phyloP scores from a whole-genome alignment of 352 stramenopile genomes.

The Bremia lactucae region DNA sequence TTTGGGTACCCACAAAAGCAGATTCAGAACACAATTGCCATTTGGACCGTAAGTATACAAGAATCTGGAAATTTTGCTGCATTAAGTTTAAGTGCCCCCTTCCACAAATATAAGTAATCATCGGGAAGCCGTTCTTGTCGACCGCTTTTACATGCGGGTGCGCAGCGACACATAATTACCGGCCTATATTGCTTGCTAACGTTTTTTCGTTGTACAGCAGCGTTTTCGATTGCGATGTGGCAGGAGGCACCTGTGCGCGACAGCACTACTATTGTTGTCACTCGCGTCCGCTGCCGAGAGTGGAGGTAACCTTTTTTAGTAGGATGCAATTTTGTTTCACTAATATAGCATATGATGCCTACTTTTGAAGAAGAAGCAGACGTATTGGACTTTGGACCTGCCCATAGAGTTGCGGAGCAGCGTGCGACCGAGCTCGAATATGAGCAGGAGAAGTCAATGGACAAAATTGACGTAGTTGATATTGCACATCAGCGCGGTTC shows the following conservation, averaged over 20 bases:
- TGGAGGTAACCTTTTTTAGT: conserved; percentile 5
- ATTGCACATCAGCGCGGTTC: conserved; percentile 5
- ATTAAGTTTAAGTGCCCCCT: no score
- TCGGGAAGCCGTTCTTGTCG: no score
- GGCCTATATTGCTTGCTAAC: no score
- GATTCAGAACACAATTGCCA: no score
- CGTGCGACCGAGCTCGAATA: conserved; percentile 16
- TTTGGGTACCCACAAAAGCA: no score
- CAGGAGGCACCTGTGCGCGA: conserved; percentile 8
- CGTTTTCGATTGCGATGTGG: conserved; percentile 17
- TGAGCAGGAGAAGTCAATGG: conserved; percentile 11
- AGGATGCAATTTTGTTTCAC: neutral
- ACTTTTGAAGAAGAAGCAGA: conserved; percentile 11
- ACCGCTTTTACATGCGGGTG: no score
- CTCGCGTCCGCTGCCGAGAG: conserved; percentile 6
- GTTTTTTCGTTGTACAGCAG: no score
- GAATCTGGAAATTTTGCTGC: no score
- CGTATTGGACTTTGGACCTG: conserved; percentile 9
- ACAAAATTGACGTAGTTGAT: conserved; percentile 7
- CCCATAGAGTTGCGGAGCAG: conserved; percentile 6
- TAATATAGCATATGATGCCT: neutral
- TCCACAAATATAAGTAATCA: no score
- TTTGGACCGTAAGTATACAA: no score
- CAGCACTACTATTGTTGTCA: conserved; percentile 16
- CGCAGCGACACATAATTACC: no score